Evolutionary conservation across 192 early-diverging fungal genomes (phyloP).

Genomic region (Spizellomyces punctatus): DNA sequence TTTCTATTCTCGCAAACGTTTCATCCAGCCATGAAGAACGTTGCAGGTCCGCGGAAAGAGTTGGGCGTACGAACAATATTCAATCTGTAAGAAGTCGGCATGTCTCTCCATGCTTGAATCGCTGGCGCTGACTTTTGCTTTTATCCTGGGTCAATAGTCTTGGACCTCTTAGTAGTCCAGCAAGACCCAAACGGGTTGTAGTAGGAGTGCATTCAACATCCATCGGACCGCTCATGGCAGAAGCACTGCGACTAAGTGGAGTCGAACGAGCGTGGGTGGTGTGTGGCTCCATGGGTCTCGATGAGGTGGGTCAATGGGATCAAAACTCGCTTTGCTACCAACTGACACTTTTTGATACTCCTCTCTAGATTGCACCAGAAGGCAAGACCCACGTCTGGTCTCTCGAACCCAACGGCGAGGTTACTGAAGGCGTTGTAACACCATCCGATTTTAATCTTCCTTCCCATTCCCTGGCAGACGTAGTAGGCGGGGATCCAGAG

Average conservation of each 20-base stretch:
- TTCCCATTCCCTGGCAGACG: constrained; percentile 68
- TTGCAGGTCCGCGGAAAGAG: constrained; percentile 76
- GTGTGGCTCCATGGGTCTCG: constrained; percentile 85
- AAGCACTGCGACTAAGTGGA: constrained; percentile 79
- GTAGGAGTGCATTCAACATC: constrained; percentile 87
- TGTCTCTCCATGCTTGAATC: neutral
- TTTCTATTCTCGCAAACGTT: constrained; percentile 92
- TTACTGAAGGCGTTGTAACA: constrained; percentile 66
- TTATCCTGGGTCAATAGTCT: constrained; percentile 44
- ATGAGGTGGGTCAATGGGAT: constrained; percentile 64
- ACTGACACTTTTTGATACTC: neutral
- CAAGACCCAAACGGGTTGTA: constrained; percentile 75
- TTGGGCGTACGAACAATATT: constrained; percentile 92
- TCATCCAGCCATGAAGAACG: constrained; percentile 87
- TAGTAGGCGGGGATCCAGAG: constrained; percentile 67
- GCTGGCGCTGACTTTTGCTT: neutral
- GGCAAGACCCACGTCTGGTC: constrained; percentile 91
- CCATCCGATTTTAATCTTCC: constrained; percentile 89
- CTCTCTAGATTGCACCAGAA: constrained; percentile 75
- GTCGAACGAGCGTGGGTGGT: constrained; percentile 87
- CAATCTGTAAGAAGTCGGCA: constrained; percentile 61
- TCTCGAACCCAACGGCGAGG: constrained; percentile 59
- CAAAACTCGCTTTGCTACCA: constrained; percentile 2
- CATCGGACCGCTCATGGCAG: constrained; percentile 80
- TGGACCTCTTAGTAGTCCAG: constrained; percentile 91